Percentiles rank a stretch among this genome's conserved stretches.
Evolutionary conservation across 202 grass and related monocot genomes (phyloP).

Genomic region (Carex sylvatica): DNA sequence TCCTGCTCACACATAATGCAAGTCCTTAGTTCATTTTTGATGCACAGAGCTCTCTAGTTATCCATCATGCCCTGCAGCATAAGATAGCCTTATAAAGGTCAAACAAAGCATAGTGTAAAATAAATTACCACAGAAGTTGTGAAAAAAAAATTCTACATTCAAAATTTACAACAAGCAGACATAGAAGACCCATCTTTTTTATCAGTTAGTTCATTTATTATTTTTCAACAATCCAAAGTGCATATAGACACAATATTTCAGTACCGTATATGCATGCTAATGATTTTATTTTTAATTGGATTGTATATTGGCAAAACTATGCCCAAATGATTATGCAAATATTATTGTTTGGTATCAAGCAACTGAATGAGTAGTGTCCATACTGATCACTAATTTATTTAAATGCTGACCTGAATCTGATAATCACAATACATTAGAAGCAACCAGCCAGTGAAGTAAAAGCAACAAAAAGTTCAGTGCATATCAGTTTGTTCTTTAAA

Average conservation of each 20-base stretch:
- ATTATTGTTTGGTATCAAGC: not conserved
- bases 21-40: not conserved
- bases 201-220: not conserved
- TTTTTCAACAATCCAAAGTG: not conserved
- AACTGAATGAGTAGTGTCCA: not conserved
- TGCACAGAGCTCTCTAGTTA: not conserved
- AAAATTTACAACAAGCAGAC: not conserved
- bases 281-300: not conserved
- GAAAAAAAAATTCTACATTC: not conserved
- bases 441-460: not conserved
- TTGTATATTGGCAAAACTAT: not conserved
- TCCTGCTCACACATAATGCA: constrained; percentile 12
- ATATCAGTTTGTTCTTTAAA: not conserved
- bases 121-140: not conserved
- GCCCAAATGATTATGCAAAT: constrained; percentile 1
- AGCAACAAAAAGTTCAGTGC: not conserved
- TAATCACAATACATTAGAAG: not conserved
- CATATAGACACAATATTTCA: not conserved
- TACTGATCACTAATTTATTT: too few species aligned
- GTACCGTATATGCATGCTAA: not conserved
- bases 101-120: not conserved
- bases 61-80: not conserved
- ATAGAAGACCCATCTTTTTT: not conserved
- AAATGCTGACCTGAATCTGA: too few species aligned
- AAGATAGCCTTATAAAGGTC: not conserved